phyloP scores from a whole-genome alignment of 208 protist species.

The Crithidia expoeki region DNA sequence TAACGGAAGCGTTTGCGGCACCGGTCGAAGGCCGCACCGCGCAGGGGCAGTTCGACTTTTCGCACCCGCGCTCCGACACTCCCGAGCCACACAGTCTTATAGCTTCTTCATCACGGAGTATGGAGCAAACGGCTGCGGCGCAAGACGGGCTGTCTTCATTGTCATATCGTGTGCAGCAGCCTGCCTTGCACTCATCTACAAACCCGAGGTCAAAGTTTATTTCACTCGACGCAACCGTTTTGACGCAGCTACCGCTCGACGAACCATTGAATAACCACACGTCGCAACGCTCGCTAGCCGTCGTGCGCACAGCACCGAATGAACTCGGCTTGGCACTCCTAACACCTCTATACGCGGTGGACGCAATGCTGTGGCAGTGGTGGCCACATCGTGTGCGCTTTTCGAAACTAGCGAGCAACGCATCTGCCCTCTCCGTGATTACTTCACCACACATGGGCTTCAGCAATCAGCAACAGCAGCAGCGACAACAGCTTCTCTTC shows the following conservation, averaged over 20 bases:
- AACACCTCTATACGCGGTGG: slow-evolving; percentile 29
- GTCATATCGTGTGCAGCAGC: not conserved
- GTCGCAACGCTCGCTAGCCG: slow-evolving; percentile 14
- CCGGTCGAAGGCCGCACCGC: slow-evolving; percentile 19
- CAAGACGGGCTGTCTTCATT: not conserved
- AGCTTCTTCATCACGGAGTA: too few species aligned
- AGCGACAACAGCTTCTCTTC: slow-evolving; percentile 54
- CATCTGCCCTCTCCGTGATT: slow-evolving; percentile 53
- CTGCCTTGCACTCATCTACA: not conserved
- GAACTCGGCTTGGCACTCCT: slow-evolving; percentile 42
- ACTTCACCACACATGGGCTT: slow-evolving; percentile 43
- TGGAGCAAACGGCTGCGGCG: not conserved
- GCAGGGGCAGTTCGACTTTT: slow-evolving; percentile 33
- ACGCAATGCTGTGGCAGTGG: slow-evolving; percentile 68
- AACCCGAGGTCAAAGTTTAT: slow-evolving; percentile 18
- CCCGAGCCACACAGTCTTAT: slow-evolving; percentile 3
- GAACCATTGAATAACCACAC: not conserved
- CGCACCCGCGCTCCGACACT: slow-evolving; percentile 11
- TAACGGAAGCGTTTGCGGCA: not conserved
- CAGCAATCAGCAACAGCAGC: too few species aligned
- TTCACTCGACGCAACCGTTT: slow-evolving; percentile 14
- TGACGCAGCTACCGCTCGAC: slow-evolving; percentile 30
- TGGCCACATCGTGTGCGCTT: slow-evolving; percentile 65
- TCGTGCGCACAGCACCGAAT: slow-evolving; percentile 31
- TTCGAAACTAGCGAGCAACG: slow-evolving; percentile 40